Evolutionary conservation across 352 stramenopile species (phyloP).

Genomic region (Saprolegnia diclina): DNA sequence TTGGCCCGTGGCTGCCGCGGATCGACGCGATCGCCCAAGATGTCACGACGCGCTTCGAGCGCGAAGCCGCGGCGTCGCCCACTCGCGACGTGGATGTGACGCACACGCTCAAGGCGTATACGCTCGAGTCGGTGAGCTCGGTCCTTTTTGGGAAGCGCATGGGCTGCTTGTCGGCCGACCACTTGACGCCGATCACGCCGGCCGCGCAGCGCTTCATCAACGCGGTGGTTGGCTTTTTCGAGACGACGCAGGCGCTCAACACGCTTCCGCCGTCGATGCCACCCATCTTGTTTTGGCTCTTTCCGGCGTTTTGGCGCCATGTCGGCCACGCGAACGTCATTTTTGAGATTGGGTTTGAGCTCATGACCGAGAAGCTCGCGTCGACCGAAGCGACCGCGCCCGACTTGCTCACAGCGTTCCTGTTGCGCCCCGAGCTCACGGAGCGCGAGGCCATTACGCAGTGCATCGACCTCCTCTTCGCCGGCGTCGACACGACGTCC

Average conservation of each 20-base stretch:
- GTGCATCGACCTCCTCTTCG: not conserved
- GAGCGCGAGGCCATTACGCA: not conserved
- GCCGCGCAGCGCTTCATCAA: not conserved
- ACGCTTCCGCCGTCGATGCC: not conserved
- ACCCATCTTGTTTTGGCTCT: not conserved
- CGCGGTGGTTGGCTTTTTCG: not conserved
- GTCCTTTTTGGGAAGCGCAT: conserved; percentile 7
- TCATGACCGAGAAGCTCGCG: not conserved
- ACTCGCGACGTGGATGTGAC: not conserved
- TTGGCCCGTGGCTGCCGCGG: not conserved
- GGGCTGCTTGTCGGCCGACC: not conserved
- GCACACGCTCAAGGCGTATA: not conserved
- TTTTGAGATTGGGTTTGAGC: not conserved
- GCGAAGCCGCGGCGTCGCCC: not conserved
- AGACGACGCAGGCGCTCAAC: not conserved
- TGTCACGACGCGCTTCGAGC: not conserved
- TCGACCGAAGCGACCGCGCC: not conserved
- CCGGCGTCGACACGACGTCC: not conserved
- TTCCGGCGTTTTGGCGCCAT: not conserved
- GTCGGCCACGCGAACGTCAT: not conserved
- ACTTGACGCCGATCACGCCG: not conserved
- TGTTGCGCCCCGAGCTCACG: not conserved
- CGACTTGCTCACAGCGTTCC: not conserved
- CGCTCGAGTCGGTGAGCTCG: not conserved
- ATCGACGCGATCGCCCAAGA: conserved; percentile 9